A percentile compares a stretch with the other conserved stretches of the same genome.
These are phyloP conservation scores for Taphrina wiesneri DNA, from an alignment of 1,139 yeast species.

Conservation along the genomic window DNA sequence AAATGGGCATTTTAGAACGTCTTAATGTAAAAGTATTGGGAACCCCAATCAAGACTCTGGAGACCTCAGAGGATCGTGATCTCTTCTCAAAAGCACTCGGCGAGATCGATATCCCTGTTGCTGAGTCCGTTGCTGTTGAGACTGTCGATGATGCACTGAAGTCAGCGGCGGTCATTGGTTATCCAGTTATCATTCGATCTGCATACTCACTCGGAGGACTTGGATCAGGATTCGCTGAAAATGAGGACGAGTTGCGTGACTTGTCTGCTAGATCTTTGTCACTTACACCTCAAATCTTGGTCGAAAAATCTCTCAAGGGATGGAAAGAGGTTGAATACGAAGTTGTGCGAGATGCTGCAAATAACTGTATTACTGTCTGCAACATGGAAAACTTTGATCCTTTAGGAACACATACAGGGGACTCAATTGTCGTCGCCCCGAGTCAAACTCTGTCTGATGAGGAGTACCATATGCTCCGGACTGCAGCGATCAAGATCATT, in stretches of 20 bases:
- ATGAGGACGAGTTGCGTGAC: constrained; percentile 76
- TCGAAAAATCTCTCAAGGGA: constrained; percentile 94
- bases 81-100: constrained; percentile 77
- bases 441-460: constrained; percentile 96
- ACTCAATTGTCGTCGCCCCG: constrained; percentile 97
- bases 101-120: constrained; percentile 91
- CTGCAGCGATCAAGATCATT: constrained; percentile 95
- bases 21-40: constrained; percentile 93
- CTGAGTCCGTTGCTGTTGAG: constrained; percentile 92
- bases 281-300: constrained; percentile 89
- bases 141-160: constrained; percentile 86
- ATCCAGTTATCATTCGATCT: constrained; percentile 96
- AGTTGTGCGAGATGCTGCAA: constrained; percentile 95
- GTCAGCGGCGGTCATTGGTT: constrained; percentile 85
- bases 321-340: constrained; percentile 99
- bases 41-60: constrained; percentile 91
- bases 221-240: constrained; percentile 94
- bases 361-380: constrained; percentile 97
- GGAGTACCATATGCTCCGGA: constrained; percentile 95
- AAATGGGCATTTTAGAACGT: constrained; percentile 88
- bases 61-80: constrained; percentile 97
- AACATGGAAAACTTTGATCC: constrained; percentile 99
- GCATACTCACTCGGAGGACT: constrained; percentile 98
- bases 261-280: constrained; percentile 86
- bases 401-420: constrained; percentile 97